These are phyloP conservation scores for Malassezia dermatis DNA, from an alignment of 1,284 basidiomycete species.

Conservation along the genomic window DNA sequence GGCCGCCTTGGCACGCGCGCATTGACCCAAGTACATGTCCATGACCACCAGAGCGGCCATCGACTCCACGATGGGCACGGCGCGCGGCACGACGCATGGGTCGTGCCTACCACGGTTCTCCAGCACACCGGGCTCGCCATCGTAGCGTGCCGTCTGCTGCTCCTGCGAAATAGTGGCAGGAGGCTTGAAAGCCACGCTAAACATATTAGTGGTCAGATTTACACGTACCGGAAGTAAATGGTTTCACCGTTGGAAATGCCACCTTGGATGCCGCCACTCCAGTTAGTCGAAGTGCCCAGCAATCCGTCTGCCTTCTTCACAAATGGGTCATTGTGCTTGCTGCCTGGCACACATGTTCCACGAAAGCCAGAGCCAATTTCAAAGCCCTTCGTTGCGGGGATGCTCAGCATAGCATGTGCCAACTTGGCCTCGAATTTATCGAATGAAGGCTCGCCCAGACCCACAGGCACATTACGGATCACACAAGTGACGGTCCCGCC, in stretches of 20 bases:
- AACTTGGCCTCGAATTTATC: slow-evolving; percentile 96
- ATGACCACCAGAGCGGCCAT: slow-evolving; percentile 94
- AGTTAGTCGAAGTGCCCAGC: slow-evolving; percentile 80
- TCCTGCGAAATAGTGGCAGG: slow-evolving; percentile 93
- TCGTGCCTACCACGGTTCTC: slow-evolving; percentile 89
- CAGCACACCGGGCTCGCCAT: slow-evolving; percentile 74
- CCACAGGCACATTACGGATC: slow-evolving; percentile 75
- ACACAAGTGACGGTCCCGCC: slow-evolving; percentile 96
- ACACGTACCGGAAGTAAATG: slow-evolving; percentile 79
- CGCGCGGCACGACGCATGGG: slow-evolving; percentile 88
- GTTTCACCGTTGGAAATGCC: slow-evolving; percentile 96
- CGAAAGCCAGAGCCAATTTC: slow-evolving; percentile 95
- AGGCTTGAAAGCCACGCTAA: slow-evolving; percentile 88
- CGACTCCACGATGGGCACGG: slow-evolving; percentile 94
- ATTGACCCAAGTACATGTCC: slow-evolving; percentile 54
- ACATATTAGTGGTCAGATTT: neutral
- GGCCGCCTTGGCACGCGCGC: slow-evolving; percentile 24
- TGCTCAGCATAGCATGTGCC: slow-evolving; percentile 95
- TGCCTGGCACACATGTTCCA: slow-evolving; percentile 88
- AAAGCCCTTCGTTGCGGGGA: slow-evolving; percentile 96
- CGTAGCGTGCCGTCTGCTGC: slow-evolving; percentile 82
- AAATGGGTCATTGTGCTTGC: slow-evolving; percentile 86
- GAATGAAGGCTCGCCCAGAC: slow-evolving; percentile 93
- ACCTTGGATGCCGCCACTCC: slow-evolving; percentile 94
- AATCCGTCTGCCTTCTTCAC: slow-evolving; percentile 59